phyloP scores from a whole-genome alignment of 139 green algal genomes.

The Marvania coccoides region DNA sequence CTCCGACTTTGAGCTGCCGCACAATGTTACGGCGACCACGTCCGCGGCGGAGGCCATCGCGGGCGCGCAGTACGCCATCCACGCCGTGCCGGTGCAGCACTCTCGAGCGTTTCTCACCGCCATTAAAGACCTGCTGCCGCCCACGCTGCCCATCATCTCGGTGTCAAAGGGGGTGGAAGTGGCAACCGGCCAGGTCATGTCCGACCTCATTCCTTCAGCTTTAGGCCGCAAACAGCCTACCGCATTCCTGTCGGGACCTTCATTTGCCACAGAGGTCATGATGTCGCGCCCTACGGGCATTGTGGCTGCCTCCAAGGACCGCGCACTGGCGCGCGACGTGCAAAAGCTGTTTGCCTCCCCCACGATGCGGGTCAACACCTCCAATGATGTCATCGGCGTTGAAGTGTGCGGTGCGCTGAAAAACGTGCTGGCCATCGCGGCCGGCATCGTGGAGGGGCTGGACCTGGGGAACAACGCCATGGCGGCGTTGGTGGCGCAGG shows the following conservation, averaged over 20 bases:
- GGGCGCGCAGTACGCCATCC: conserved; percentile 76
- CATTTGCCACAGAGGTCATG: conserved; percentile 91
- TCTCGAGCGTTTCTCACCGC: conserved; percentile 65
- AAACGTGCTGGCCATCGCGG: conserved; percentile 98
- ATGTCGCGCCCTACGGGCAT: conserved; percentile 69
- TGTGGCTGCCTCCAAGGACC: conserved; percentile 76
- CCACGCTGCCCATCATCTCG: conserved; percentile 81
- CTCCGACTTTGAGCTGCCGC: conserved; percentile 63
- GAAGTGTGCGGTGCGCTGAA: conserved; percentile 97
- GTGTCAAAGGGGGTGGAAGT: conserved; percentile 91
- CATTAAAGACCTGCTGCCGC: conserved; percentile 69
- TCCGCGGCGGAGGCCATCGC: conserved; percentile 58
- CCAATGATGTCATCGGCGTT: conserved; percentile 89
- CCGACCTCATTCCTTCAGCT: conserved; percentile 78
- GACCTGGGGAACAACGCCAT: conserved; percentile 95
- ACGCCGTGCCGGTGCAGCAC: conserved; percentile 93
- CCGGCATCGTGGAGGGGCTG: conserved; percentile 94
- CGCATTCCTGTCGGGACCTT: conserved; percentile 85
- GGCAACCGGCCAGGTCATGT: conserved; percentile 81
- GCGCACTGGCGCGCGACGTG: conserved; percentile 31
- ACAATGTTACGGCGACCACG: conserved; percentile 79
- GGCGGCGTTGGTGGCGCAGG: conserved; percentile 80
- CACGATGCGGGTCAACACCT: conserved; percentile 89
- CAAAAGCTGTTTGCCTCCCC: conserved; percentile 85
- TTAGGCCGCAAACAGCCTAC: conserved; percentile 79